Conservation (phyloP, 371 early-diverging fungal genomes). For the Zancudomyces culisetae region DNA sequence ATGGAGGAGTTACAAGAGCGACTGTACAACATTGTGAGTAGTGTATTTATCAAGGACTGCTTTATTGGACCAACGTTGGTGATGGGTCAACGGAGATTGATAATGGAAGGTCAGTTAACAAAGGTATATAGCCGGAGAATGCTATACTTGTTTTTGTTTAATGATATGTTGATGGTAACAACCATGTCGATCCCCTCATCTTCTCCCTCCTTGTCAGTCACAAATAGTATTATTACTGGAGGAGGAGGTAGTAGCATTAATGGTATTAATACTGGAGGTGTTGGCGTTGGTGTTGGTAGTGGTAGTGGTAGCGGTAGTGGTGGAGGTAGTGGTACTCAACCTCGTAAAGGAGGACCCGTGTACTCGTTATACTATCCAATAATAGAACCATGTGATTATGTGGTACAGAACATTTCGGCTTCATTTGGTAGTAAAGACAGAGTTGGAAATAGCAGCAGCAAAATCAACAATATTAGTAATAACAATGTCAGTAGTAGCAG, state of each 20-base stretch:
- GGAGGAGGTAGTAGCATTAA: too few species aligned
- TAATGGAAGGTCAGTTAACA: conserved; percentile 59
- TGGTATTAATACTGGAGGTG: neutral
- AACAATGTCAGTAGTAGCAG: neutral
- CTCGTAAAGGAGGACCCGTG: conserved; percentile 15
- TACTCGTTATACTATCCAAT: conserved; percentile 18
- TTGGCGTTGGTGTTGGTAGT: neutral
- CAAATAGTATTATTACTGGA: too few species aligned
- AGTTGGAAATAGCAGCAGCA: neutral
- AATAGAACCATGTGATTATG: conserved; percentile 19
- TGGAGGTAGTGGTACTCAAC: neutral
- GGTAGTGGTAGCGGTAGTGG: neutral
- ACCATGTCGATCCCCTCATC: too few species aligned
- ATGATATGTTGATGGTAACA: conserved; percentile 59
- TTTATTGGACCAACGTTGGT: conserved; percentile 36
- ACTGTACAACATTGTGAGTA: conserved; percentile 20
- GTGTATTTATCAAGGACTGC: too few species aligned
- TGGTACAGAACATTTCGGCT: too few species aligned
- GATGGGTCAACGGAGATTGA: conserved; percentile 43
- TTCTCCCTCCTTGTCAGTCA: too few species aligned
- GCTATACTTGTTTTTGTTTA: conserved; percentile 68
- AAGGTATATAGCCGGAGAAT: conserved; percentile 72
- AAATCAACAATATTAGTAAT: neutral
- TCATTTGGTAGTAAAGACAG: too few species aligned
- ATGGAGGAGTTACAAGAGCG: conserved; percentile 44